phyloP scores from a whole-genome alignment of 345 rosid species.

The Sisymbrium altissimum region DNA sequence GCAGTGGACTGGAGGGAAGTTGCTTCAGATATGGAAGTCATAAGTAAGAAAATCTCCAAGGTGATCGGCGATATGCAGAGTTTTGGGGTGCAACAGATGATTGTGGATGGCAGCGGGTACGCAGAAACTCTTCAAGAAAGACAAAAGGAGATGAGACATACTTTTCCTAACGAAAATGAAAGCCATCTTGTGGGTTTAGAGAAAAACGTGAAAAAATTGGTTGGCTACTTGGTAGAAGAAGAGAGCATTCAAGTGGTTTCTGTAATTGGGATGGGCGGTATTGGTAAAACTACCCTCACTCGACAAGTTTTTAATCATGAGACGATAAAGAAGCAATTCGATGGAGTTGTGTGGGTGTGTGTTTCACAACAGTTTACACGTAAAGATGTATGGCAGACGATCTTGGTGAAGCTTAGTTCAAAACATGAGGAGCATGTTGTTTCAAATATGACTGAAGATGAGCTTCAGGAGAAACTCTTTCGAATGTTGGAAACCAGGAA shows the following conservation, averaged over 20 bases:
- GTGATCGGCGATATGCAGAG: too few relatives aligned
- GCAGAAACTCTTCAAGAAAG: background rate
- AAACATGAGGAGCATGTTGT: background rate
- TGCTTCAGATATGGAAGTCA: too few relatives aligned
- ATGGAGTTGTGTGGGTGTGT: too few relatives aligned
- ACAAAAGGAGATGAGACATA: conserved; percentile 6
- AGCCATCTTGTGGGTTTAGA: background rate
- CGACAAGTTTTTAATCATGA: too few relatives aligned
- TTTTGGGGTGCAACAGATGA: too few relatives aligned
- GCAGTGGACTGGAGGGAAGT: too few relatives aligned
- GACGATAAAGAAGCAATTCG: too few relatives aligned
- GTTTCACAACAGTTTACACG: too few relatives aligned
- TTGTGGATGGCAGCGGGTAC: background rate
- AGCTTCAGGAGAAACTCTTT: background rate
- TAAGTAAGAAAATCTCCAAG: too few relatives aligned
- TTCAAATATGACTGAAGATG: background rate
- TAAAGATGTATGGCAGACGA: too few relatives aligned
- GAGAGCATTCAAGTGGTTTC: conserved; percentile 13
- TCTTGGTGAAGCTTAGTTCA: conserved; percentile 16
- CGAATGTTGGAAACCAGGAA: background rate
- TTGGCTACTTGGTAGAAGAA: conserved; percentile 8
- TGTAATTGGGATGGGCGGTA: conserved; percentile 40
- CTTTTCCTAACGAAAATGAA: conserved; percentile 26
- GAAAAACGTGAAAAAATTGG: conserved; percentile 8
- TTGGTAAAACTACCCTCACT: too few relatives aligned